Base-by-base conservation (phyloP, 2,329 filamentous ascomycete genomes). In the Didymosphaeria variabile region DNA sequence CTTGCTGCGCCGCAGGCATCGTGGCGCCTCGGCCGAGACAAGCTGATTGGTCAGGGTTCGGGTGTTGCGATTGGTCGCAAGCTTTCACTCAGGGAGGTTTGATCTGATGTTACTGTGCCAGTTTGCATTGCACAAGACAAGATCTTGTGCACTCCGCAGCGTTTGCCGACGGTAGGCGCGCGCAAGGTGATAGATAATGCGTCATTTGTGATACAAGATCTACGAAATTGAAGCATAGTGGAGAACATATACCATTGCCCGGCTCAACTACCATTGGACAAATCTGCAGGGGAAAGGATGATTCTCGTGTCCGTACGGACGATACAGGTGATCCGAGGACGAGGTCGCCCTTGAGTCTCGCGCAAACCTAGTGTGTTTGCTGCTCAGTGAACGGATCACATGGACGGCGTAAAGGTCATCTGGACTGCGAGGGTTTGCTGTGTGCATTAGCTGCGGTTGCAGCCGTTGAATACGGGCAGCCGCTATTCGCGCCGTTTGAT, bases 1-100 rank as follows among this genome's bases (percentile, higher is more conserved):
- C 19, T 13, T 38, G 52, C 72, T 69, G 67, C 65, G 70, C 70
- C 69, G 51, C 65, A 29, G 29, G 34, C 10, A 55, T 13, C 15
- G 52, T 36, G 49, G 51, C 49, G 51, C 55, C n/a, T 47, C 52
- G n/a, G 49, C 54, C 57, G 44, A 45, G 47, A 21, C 29, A 51
- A 26, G 29, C 31, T 59, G 57, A 59, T 59, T 59, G 57, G 57
- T 12, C 32, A 17, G 46, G 32, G 5, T 40, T 26, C 21, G 26
- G n/a, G 34, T 3, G 3, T 6, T 44, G 34, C 32, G 58, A 56
- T 52, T 60, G 58, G 58, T 29, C 55, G 21, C n/a, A 19, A 4
- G n/a, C 29, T 17, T n/a, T 23, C 42, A 45, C 19, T 45, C 42
- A 10, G 23, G 12, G 42, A 45, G 42, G 40, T 13, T 23, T 45